Base-by-base conservation (phyloP, 495 filamentous ascomycete species). In the Stereocaulon alpinum region DNA sequence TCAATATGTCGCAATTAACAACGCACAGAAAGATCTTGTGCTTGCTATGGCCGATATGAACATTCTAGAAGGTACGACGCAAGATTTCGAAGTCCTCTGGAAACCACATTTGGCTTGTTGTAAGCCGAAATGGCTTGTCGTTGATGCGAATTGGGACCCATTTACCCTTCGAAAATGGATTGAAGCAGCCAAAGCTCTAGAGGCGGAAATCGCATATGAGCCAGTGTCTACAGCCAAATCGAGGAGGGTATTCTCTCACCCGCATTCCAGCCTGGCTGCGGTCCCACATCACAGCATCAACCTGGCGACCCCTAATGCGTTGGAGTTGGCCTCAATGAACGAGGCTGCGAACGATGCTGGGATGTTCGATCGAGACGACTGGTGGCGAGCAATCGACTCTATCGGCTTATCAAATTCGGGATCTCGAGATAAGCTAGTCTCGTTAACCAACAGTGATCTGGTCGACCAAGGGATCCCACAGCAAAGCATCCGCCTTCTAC, bases 11-110 rank as follows among this genome's bases (percentile, higher is more conserved):
- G 85, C 91, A 18, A 75, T 96, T 65, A 98, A 97, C 70, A 88
- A 92, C 67, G 74, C 73, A 2, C 80, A 86, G 29, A 93, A 91
- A 65, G 84, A 90, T 58, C 79, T 98, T 11, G 76, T 87, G 3
- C 67, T 95, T 47, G 91, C 89, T 54, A 94, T 96, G 87, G 89
- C 93, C 18, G 93, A 98, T 68, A 96, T 97, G 89, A 76, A 74
- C 53, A 93, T 98, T 67, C 77, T 96, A 60, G 83, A 89, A 54
- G 70, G 73, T 9, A 65, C 73, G n/a, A 65, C 71, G 49, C 40
- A 69, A 7, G 65, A 71, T 24, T 73, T 79, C 58, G 67, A 76
- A n/a, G 63, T 66, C 60, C 61, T 79, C 66, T 89, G 85, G 85
- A 77, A 80, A 45, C 77, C 81, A 9, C 70, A 82, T 32, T 68